Evolutionary conservation across 768 basidiomycete genomes (phyloP).

Genomic region (Suillus plorans): DNA sequence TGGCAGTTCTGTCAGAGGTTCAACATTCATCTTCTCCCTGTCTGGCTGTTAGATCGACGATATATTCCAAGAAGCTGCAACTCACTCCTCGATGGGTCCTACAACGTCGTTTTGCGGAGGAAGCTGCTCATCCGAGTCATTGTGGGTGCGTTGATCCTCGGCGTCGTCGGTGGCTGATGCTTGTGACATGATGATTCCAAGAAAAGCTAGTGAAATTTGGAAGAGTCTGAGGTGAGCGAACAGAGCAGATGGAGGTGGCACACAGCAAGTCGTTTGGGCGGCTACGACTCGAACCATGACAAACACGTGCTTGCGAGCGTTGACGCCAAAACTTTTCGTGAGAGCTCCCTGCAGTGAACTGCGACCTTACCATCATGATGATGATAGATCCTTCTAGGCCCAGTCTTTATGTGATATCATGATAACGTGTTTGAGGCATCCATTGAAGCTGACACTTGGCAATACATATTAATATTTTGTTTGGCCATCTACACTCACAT

Average conservation of each 20-base stretch:
- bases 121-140: neutral
- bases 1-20: neutral
- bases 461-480: too few species aligned
- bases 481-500: too few species aligned
- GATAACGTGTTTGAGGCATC: too few species aligned
- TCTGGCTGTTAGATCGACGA: neutral
- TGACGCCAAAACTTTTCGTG: neutral
- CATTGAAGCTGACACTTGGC: too few species aligned
- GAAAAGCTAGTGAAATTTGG: neutral
- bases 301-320: neutral
- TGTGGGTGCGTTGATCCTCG: neutral
- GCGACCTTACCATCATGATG: too few species aligned
- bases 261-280: neutral
- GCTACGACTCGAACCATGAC: neutral
- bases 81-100: neutral
- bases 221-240: neutral
- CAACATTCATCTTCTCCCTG: neutral
- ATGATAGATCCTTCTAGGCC: too few species aligned
- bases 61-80: neutral
- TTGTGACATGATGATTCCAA: neutral
- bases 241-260: neutral
- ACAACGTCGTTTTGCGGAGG: too few species aligned
- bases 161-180: neutral
- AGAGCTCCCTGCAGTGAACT: too few species aligned
- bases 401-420: too few species aligned